Evolutionary conservation across 2,329 filamentous ascomycete species (phyloP), one percentile per base, ranked within the genome.

Genomic region (Ceratocystis huliohia): DNA sequence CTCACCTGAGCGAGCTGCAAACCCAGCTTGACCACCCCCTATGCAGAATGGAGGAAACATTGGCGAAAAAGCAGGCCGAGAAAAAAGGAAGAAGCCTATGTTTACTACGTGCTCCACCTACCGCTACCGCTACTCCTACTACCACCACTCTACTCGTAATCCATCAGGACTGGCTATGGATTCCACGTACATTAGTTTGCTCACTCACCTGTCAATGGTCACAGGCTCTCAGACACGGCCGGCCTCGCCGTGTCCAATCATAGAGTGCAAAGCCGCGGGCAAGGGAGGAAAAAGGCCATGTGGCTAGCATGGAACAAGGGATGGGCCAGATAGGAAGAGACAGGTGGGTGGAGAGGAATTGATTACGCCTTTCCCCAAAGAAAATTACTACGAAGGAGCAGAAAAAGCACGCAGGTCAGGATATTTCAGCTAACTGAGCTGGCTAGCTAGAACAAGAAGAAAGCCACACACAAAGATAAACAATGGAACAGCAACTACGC

Each of bases 281-380:
- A 17, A 64, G 48, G 53, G 56, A 48, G 45, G 33, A 37, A 28
- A 46, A 61, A 61, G 44, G 53, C 64, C 64, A 65, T 65, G 64
- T 65, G 64, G 64, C 41, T 65, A 50, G 37, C 64, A 65, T 65
- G 64, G 64, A 61, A 65, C 64, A 65, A 61, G 64, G 64, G 25
- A 50, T 63, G 25, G 41, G 22, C 46, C 13, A 17, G 2, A 25
- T 25, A 53, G 3, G 48, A 63, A 48, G 20, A 48, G 20, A 48
- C 8, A 22, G 46, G 46, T 20, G 46, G n/a, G n/a, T 20, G 46
- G 5, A 50, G 22, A 17, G 46, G 46, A 17, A 48, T 41, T 41
- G 37, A 13, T 41, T 41, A 13, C 37, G 37, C 10, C 37, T 41
- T 41, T 41, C 10, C 37, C 37, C 37, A 41, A 41, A 10, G 37